phyloP scores from a whole-genome alignment of 2,329 filamentous ascomycete species.

The Tolypocladium cylindrosporum region DNA sequence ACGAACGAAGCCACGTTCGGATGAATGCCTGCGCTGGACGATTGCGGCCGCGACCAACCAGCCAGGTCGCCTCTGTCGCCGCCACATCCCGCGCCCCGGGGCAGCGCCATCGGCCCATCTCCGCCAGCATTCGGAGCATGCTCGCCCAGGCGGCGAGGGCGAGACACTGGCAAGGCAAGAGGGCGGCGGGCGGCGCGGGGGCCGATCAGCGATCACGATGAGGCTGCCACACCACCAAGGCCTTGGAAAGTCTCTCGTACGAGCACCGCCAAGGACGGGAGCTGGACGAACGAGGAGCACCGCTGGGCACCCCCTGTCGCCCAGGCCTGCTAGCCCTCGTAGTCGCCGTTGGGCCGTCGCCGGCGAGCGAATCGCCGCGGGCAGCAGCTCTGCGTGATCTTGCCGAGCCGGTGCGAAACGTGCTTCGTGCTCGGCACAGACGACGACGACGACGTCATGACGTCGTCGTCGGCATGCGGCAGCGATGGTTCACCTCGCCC shows the following conservation, averaged over 20 bases:
- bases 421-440: not conserved
- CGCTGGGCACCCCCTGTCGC: not conserved
- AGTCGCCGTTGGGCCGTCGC: not conserved
- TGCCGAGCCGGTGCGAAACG: not conserved
- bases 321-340: not conserved
- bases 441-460: not conserved
- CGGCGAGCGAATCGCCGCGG: not conserved
- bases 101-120: not conserved
- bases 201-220: not conserved
- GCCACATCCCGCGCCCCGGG: not conserved
- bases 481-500: not conserved
- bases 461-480: no score
- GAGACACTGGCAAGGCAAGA: not conserved
- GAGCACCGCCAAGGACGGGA: not conserved
- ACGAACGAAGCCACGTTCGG: not conserved
- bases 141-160: not conserved
- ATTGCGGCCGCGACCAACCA: not conserved
- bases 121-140: not conserved
- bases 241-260: not conserved
- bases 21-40: not conserved
- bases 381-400: not conserved
- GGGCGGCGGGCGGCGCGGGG: not conserved
- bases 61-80: not conserved
- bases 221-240: not conserved
- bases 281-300: not conserved